Evolutionary conservation across 2,329 filamentous ascomycete species (phyloP).

Genomic region (Colletotrichum agaves): DNA sequence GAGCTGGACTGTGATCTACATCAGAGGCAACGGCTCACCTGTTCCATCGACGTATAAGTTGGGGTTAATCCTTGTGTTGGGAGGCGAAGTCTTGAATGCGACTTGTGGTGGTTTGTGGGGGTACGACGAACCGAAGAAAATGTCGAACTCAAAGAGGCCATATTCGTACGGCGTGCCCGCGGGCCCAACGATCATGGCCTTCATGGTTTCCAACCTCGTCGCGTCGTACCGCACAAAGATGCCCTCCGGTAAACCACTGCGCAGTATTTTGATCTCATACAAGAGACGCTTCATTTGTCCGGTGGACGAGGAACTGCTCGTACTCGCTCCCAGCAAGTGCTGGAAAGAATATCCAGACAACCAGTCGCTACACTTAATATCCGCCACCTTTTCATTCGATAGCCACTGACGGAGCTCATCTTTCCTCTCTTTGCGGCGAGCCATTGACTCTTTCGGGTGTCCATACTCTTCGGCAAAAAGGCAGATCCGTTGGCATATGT

Average conservation of each 20-base stretch:
- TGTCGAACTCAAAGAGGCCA: constrained; percentile 66
- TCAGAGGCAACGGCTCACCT: constrained; percentile 43
- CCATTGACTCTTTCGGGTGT: neutral
- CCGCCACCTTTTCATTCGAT: neutral
- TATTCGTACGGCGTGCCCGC: constrained; percentile 62
- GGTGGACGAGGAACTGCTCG: neutral
- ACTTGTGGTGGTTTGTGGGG: constrained; percentile 55
- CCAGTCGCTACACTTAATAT: neutral
- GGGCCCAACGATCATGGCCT: constrained; percentile 61
- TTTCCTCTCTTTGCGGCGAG: neutral
- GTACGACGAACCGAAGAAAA: constrained; percentile 55
- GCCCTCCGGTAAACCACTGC: constrained; percentile 58
- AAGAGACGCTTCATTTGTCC: constrained; percentile 59
- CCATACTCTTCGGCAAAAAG: neutral
- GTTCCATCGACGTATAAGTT: constrained; percentile 62
- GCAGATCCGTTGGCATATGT: too few relatives aligned
- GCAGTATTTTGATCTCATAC: constrained; percentile 56
- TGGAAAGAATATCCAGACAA: neutral
- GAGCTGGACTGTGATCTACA: neutral
- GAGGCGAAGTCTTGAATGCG: constrained; percentile 52
- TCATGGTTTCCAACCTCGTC: constrained; percentile 60
- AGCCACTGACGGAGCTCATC: neutral
- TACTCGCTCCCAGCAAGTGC: neutral
- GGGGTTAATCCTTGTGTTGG: constrained; percentile 54
- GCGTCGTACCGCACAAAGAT: constrained; percentile 60